Base-by-base conservation (phyloP, 1,284 basidiomycete genomes). In the Mrakiaceae sp. region DNA sequence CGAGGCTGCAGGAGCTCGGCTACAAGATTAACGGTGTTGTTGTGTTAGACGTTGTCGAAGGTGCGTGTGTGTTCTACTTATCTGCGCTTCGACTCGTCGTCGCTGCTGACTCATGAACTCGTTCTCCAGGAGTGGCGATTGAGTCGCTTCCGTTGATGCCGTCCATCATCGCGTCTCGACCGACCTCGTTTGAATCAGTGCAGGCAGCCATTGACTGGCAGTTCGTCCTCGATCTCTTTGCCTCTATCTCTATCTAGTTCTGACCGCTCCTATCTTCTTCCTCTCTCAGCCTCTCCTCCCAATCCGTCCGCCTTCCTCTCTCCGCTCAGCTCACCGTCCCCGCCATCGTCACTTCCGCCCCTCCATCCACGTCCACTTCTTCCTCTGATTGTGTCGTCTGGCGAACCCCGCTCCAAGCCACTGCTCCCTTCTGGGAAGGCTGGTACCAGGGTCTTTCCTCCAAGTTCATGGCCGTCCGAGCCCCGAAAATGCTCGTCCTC, bases 31-130 rank as follows among this genome's bases (percentile, higher is more conserved):
- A 83, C 0, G 95, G 96, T 0, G 87, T 97, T 1, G 83, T 84
- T 0, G 92, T 97, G 1, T 79, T 99, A 1, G 96, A 98, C 71
- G 92, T 98, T 6, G 96, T 99, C 0, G 95, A 99, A 80, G 95
- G 90, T 88, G 53, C 16, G 76, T 66, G 12, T 57, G 46, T 44
- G 46, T 39, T 65, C 58, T 14, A 12, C 5, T 55, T 5, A 50
- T 39, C 52, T 11, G 8, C 14, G 9, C 52, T 54, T 62, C 50
- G 48, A 40, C 7, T 5, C 16, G 49, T 12, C 9, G 8, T 10
- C 49, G 14, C 0, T 14, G 39, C 16, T 53, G 47, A 51, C 16
- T 44, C 16, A 3, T n/a, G 11, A 6, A 14, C 7, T 27, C 40
- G 3, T 27, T n/a, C 39, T 39, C 0, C 71, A 92, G 90, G 94